Percentiles rank a stretch among this genome's conserved stretches.
Evolutionary conservation across 306 rosid genomes (phyloP).

Genomic region (Abrus precatorius): DNA sequence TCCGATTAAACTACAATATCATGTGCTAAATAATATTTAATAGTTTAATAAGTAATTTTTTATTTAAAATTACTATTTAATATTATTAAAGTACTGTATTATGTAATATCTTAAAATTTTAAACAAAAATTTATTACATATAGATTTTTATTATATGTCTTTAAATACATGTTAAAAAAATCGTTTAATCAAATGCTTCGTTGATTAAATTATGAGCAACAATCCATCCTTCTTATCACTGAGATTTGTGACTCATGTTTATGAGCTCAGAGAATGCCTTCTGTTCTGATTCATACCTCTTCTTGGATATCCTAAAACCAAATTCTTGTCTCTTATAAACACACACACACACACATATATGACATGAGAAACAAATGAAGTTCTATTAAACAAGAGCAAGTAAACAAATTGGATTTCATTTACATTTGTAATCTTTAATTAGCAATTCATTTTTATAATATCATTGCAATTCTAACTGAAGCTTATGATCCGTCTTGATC

Average conservation of each 20-base stretch:
- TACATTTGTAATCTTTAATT: background rate
- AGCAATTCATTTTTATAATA: background rate
- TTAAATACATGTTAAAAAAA: too few species aligned
- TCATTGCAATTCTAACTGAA: background rate
- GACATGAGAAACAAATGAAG: background rate
- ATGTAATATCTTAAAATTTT: too few species aligned
- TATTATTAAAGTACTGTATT: too few species aligned
- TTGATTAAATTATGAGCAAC: background rate
- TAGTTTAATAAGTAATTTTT: too few species aligned
- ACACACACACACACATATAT: background rate
- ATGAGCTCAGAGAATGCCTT: background rate
- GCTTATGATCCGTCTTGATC: background rate
- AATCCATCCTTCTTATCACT: background rate
- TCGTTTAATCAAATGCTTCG: background rate
- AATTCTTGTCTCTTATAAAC: background rate
- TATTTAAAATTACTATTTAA: too few species aligned
- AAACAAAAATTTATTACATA: too few species aligned
- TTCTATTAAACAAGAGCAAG: background rate
- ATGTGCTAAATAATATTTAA: background rate
- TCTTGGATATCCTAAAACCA: background rate
- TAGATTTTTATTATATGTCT: too few species aligned
- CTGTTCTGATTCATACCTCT: background rate
- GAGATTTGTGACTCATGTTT: background rate
- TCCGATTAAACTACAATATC: constrained; percentile 19
- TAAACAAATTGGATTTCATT: background rate